These are phyloP conservation scores for Moniliella sp. DNA, from an alignment of 1,284 basidiomycete genomes.

Conservation along the genomic window DNA sequence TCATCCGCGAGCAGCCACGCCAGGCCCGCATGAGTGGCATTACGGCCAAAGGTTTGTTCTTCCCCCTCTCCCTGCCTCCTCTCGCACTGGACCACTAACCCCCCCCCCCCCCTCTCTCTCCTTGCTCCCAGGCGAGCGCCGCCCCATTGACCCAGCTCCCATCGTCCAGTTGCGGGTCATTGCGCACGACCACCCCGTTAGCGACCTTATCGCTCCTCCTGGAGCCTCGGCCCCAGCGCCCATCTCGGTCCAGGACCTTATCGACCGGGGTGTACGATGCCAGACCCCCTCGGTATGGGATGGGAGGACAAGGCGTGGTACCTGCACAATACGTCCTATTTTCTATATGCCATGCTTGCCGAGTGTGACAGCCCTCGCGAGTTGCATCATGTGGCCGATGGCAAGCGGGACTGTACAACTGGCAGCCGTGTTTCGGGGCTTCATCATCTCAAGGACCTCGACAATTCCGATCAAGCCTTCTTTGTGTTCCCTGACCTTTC, in stretches of 20 bases:
- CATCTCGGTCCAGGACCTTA: constrained; percentile 4
- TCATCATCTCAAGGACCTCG: constrained; percentile 83
- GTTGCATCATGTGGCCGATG: constrained; percentile 65
- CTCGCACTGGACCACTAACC: constrained; percentile 1
- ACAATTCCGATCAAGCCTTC: constrained; percentile 50
- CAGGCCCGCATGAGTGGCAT: constrained; percentile 29
- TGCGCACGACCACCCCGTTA: constrained; percentile 30
- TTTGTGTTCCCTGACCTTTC: constrained; percentile 35
- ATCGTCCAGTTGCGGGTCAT: constrained; percentile 80
- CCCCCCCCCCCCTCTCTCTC: not conserved
- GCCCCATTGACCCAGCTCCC: constrained; percentile 84
- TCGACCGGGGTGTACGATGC: constrained; percentile 16
- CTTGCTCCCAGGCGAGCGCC: constrained; percentile 49
- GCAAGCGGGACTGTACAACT: constrained; percentile 67
- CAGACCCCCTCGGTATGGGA: constrained; percentile 13
- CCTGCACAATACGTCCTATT: constrained; percentile 25
- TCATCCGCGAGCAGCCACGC: constrained; percentile 23
- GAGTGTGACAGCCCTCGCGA: constrained; percentile 10
- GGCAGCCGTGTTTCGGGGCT: constrained; percentile 72
- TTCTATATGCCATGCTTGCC: constrained; percentile 30
- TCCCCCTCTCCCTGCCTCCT: not conserved
- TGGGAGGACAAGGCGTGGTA: constrained; percentile 32
- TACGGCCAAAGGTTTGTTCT: constrained; percentile 45
- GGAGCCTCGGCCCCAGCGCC: constrained; percentile 1
- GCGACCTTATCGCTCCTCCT: not conserved